phyloP scores from a whole-genome alignment of 805 yeast genomes.

The Dipodascus geniculatus region DNA sequence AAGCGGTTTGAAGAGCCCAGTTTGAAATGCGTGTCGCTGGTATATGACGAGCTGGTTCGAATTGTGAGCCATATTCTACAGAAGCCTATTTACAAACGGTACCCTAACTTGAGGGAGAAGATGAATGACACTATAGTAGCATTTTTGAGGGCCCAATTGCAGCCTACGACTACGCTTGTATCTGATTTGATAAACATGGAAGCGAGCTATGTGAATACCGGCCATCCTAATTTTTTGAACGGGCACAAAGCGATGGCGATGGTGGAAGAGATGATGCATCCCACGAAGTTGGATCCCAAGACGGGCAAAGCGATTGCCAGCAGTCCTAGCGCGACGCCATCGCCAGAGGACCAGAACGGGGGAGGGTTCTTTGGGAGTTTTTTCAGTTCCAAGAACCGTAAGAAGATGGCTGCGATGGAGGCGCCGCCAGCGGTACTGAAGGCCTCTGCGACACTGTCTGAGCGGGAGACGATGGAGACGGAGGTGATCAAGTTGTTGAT shows the following conservation, averaged over 20 bases:
- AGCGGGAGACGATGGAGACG: slow-evolving; percentile 92
- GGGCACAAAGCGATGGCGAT: slow-evolving; percentile 93
- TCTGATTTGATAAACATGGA: slow-evolving; percentile 74
- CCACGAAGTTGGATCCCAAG: slow-evolving; percentile 42
- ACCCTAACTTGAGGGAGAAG: slow-evolving; percentile 84
- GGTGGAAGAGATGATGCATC: slow-evolving; percentile 78
- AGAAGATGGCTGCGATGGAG: slow-evolving; percentile 69
- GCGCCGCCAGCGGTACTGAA: slow-evolving; percentile 93
- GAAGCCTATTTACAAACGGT: slow-evolving; percentile 74
- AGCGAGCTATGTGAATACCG: slow-evolving; percentile 92
- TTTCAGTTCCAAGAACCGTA: slow-evolving; percentile 79
- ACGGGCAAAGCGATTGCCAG: slow-evolving; percentile 51
- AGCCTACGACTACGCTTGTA: slow-evolving; percentile 82
- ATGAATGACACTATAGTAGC: slow-evolving; percentile 69
- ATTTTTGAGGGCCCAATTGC: slow-evolving; percentile 62
- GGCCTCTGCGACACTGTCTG: slow-evolving; percentile 87
- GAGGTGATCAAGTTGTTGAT: slow-evolving; percentile 92
- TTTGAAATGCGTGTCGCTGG: slow-evolving; percentile 73
- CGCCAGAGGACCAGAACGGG: slow-evolving; percentile 18
- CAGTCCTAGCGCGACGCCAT: slow-evolving; percentile 19
- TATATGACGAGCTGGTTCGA: slow-evolving; percentile 90
- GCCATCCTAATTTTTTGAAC: slow-evolving; percentile 90
- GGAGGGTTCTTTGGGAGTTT: slow-evolving; percentile 92
- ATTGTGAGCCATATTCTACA: slow-evolving; percentile 74
- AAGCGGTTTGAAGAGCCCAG: slow-evolving; percentile 91